Conservation (phyloP, 768 basidiomycete species). For the Trametes cubensis region DNA sequence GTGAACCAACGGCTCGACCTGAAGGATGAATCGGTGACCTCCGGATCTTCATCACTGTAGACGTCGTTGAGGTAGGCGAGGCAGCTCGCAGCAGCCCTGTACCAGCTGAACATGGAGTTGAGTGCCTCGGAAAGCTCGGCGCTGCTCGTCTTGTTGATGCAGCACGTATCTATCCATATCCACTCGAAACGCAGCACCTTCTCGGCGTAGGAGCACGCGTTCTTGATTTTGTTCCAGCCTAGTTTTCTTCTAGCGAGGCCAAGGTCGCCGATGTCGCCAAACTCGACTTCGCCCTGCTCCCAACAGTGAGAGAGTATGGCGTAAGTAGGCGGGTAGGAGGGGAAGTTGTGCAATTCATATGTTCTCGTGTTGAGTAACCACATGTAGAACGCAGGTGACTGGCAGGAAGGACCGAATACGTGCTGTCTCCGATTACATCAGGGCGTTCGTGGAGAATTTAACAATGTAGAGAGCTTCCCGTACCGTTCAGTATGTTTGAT, state of each 20-base stretch:
- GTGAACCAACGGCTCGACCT: slow-evolving; percentile 7
- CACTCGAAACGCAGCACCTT: neutral
- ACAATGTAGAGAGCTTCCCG: no score
- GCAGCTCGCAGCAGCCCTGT: neutral
- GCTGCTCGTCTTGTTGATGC: slow-evolving; percentile 10
- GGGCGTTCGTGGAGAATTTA: no score
- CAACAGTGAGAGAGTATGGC: slow-evolving; percentile 12
- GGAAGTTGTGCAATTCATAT: neutral
- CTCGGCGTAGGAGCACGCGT: neutral
- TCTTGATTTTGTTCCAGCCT: slow-evolving; percentile 4
- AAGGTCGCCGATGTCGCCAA: slow-evolving; percentile 3
- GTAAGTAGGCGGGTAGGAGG: neutral
- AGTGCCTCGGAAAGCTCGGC: slow-evolving; percentile 6
- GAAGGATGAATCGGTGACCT: neutral
- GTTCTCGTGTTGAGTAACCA: slow-evolving; percentile 1
- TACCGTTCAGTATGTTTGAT: no score
- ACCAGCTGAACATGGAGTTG: slow-evolving; percentile 6
- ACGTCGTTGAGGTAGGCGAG: slow-evolving; percentile 6
- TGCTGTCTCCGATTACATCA: no score
- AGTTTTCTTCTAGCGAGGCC: neutral
- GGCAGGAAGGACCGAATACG: no score
- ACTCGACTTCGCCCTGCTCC: slow-evolving; percentile 2
- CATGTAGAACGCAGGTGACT: neutral
- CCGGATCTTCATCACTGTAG: neutral
- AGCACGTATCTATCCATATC: slow-evolving; percentile 9